Evolutionary conservation across 2,329 filamentous ascomycete genomes (phyloP), one percentile per base, ranked within the genome.

Genomic region (Sordariomycetes sp.): DNA sequence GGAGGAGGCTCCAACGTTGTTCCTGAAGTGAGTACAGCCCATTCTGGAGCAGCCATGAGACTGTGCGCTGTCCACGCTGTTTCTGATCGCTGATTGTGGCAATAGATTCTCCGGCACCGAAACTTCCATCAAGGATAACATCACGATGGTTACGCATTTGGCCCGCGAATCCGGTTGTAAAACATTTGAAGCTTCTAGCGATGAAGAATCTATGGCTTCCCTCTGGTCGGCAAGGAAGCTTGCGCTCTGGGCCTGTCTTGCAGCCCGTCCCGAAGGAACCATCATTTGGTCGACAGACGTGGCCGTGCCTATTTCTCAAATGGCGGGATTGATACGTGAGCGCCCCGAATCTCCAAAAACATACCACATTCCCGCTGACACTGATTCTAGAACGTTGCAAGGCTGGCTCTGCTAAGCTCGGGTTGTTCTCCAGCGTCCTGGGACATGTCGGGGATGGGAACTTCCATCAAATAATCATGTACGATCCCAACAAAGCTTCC

Each of bases 281-380:
- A 72, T 81, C 44, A 72, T 86, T 18, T 87, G 82, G 82, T 85
- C 82, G 0, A 90, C 83, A 0, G 84, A 90, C 50, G 83, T 88
- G 15, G 83, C 83, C 0, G 84, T 88, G 1, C 83, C 83, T 0
- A 75, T 88, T 31, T 83, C 76, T 12, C 65, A 68, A 25, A 59
- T 90, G 40, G 75, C 82, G 2, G 75, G 82, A 43, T 80, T 87
- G 35, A 83, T 88, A 32, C 57, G 55, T 48, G n/a, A n/a, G 35
- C 39, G 46, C 17, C 28, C n/a, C n/a, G n/a, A n/a, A n/a, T n/a
- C n/a, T n/a, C n/a, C n/a, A n/a, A n/a, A n/a, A n/a, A n/a, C n/a
- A n/a, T n/a, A n/a, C n/a, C n/a, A n/a, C n/a, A n/a, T n/a, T n/a
- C n/a, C n/a, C n/a, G n/a, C 23, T 25, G 23, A 25, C n/a, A 25